These are phyloP conservation scores for Lentithecium fluviatile DNA, from an alignment of 495 filamentous ascomycete genomes.

Conservation along the genomic window DNA sequence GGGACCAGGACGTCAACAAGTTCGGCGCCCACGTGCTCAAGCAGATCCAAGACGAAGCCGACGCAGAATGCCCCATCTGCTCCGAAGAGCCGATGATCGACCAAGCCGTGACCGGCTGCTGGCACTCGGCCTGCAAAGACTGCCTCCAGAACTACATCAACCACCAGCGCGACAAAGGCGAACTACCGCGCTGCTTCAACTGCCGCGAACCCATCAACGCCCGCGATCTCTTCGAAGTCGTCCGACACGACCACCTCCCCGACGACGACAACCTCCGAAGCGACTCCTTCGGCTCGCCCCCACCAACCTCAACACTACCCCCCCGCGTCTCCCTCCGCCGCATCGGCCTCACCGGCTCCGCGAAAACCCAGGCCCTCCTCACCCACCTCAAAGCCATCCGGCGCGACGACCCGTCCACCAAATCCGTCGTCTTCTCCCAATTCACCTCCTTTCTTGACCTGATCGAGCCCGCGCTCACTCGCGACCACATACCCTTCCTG, in stretches of 20 bases:
- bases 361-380: conserved; percentile 81
- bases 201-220: conserved; percentile 80
- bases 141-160: conserved; percentile 84
- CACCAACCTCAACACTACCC: conserved; percentile 42
- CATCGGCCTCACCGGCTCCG: conserved; percentile 72
- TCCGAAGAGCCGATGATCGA: conserved; percentile 92
- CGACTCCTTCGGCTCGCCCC: conserved; percentile 30
- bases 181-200: conserved; percentile 78
- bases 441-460: conserved; percentile 96
- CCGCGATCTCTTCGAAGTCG: conserved; percentile 86
- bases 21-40: conserved; percentile 84
- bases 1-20: conserved; percentile 60
- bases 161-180: conserved; percentile 74
- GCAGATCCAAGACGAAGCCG: conserved; percentile 85
- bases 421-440: conserved; percentile 92
- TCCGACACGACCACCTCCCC: conserved; percentile 52
- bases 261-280: conserved; percentile 38
- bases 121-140: conserved; percentile 93
- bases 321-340: conserved; percentile 78
- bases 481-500: conserved; percentile 70
- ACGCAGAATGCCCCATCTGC: conserved; percentile 91
- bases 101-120: conserved; percentile 90
- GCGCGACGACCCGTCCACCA: conserved; percentile 60
- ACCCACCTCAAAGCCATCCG: conserved; percentile 67
- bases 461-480: conserved; percentile 72